Conservation (phyloP, 306 rosid genomes). For the Casuarina cunninghamiana region DNA sequence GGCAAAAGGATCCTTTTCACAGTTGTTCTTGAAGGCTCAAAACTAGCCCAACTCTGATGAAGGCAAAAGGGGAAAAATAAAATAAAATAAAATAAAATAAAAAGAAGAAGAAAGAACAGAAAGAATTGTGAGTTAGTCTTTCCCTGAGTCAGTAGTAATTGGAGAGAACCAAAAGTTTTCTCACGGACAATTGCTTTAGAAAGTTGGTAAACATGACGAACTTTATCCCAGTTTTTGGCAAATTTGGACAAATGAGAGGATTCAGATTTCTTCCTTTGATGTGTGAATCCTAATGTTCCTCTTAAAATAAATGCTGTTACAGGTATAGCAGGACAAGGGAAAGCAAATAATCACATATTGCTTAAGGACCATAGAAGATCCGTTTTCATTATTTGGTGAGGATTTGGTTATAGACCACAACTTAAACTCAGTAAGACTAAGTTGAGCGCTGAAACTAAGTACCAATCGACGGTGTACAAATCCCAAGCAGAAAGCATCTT, state of each 20-base stretch:
- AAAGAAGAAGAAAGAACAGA: no score
- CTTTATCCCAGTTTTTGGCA: no score
- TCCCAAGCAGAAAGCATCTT: slow-evolving; percentile 3
- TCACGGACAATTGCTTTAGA: no score
- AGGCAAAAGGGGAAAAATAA: slow-evolving; percentile 13
- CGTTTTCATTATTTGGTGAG: no score
- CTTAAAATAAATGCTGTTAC: no score
- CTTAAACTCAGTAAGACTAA: neutral
- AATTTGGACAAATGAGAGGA: neutral
- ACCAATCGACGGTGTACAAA: neutral
- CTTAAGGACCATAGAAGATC: neutral
- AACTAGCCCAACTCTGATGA: slow-evolving; percentile 70
- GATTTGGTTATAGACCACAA: neutral
- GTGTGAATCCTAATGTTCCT: no score
- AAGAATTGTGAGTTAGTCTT: neutral
- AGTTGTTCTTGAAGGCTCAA: slow-evolving; percentile 79
- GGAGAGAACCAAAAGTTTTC: neutral
- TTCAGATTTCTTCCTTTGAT: neutral
- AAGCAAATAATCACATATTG: neutral
- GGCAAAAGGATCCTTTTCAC: slow-evolving; percentile 69
- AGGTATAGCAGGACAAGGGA: no score
- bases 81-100: no score
- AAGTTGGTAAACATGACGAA: no score
- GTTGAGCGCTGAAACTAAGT: neutral
- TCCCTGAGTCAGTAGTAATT: neutral